A percentile compares a stretch with the other conserved stretches of the same genome.
Evolutionary conservation across 169 alveolate genomes (phyloP).

Genomic region (Cryptosporidium andersoni): DNA sequence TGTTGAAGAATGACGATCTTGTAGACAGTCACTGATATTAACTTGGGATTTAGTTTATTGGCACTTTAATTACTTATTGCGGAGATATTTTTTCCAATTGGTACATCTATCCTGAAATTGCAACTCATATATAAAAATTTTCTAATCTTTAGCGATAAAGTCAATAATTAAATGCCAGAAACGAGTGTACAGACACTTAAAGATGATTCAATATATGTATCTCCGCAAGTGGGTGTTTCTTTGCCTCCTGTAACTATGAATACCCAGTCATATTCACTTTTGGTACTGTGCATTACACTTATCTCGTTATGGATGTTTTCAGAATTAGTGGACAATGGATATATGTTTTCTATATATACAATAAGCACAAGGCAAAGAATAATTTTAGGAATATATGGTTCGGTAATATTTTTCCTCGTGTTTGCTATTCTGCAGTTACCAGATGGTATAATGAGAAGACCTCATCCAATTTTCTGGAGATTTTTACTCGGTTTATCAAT

Average conservation of each 20-base stretch:
- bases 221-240: not conserved
- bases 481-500: slow-evolving; percentile 67
- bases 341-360: not conserved
- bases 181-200: not conserved
- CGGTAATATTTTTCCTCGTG: not conserved
- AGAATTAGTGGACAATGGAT: slow-evolving; percentile 4
- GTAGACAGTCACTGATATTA: no score
- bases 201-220: not conserved
- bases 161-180: no score
- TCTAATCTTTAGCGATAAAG: no score
- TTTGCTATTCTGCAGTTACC: slow-evolving; percentile 58
- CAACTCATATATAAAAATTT: no score
- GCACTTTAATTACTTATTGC: no score
- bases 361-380: not conserved
- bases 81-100: no score
- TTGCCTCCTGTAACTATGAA: no score
- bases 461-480: slow-evolving; percentile 73
- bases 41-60: no score
- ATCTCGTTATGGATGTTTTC: slow-evolving; percentile 12
- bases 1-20: no score
- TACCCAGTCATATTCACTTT: not conserved
- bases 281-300: slow-evolving; percentile 6
- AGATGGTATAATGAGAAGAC: slow-evolving; percentile 73
- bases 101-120: no score
- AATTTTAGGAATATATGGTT: slow-evolving; percentile 4